Conservation (phyloP, 306 rosid species). For the Spatholobus suberectus region DNA sequence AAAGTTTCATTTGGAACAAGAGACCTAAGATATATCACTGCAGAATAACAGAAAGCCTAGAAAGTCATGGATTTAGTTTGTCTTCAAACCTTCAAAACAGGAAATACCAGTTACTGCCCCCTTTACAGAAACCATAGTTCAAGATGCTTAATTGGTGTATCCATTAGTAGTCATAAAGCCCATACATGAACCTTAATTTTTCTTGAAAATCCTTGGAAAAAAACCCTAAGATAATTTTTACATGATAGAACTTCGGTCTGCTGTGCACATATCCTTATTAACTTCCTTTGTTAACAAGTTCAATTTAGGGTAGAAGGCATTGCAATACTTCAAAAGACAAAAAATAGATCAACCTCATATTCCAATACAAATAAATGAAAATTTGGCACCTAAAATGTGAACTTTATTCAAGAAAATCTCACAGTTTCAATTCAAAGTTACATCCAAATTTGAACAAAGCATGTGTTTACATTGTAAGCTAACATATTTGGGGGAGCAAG, state of each 20-base stretch:
- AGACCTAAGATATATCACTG: neutral
- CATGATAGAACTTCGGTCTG: neutral
- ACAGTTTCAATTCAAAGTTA: neutral
- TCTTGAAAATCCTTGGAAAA: conserved; percentile 12
- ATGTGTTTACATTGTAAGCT: conserved; percentile 32
- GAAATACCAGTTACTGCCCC: neutral
- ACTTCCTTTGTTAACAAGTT: neutral
- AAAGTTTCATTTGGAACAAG: too few species aligned
- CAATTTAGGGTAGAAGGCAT: neutral
- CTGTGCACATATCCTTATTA: neutral
- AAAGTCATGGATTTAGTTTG: neutral
- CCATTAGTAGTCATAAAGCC: neutral
- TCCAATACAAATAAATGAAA: neutral
- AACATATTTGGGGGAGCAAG: conserved; percentile 24
- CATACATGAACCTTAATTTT: neutral
- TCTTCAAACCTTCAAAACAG: neutral
- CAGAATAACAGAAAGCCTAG: neutral
- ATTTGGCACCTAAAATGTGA: conserved; percentile 6
- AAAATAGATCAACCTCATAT: neutral
- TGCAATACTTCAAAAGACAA: neutral
- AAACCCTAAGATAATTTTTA: neutral
- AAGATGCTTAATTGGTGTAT: neutral
- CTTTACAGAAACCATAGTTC: too few species aligned
- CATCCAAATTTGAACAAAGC: conserved; percentile 16
- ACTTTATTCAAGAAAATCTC: conserved; percentile 18